phyloP scores from a whole-genome alignment of 164 flowering plant genomes.

The Stephania japonica region DNA sequence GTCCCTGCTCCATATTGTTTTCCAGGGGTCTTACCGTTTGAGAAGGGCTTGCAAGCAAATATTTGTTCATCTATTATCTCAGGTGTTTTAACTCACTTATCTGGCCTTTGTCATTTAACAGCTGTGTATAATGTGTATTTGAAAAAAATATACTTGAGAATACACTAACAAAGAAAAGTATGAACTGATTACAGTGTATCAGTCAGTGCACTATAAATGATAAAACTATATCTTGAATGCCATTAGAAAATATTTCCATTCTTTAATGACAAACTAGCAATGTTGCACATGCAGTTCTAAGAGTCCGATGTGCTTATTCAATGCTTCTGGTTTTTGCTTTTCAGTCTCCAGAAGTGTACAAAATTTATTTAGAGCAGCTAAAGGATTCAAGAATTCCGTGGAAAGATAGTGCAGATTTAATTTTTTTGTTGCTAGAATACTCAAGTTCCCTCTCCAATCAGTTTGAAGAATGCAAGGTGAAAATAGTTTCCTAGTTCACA shows the following conservation, averaged over 20 bases:
- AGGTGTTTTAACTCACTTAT: slow-evolving; percentile 37
- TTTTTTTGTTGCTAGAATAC: slow-evolving; percentile 58
- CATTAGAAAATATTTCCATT: neutral
- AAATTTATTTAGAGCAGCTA: slow-evolving; percentile 56
- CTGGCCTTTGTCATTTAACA: neutral
- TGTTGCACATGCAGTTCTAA: neutral
- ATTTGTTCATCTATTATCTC: slow-evolving; percentile 53
- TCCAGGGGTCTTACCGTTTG: slow-evolving; percentile 56
- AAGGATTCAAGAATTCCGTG: slow-evolving; percentile 57
- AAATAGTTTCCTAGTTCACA: slow-evolving; percentile 1
- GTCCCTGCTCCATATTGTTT: slow-evolving; percentile 49
- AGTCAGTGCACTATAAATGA: neutral
- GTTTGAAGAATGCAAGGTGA: slow-evolving; percentile 68
- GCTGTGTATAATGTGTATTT: neutral
- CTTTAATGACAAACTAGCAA: neutral
- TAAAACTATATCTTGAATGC: neutral
- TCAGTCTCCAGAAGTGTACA: slow-evolving; percentile 60
- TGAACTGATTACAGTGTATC: neutral
- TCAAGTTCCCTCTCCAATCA: slow-evolving; percentile 28
- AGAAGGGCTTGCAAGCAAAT: slow-evolving; percentile 59
- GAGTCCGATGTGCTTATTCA: neutral
- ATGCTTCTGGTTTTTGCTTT: slow-evolving; percentile 12
- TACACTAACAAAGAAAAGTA: neutral
- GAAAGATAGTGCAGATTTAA: slow-evolving; percentile 62
- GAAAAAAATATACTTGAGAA: neutral